phyloP scores from a whole-genome alignment of 2,329 filamentous ascomycete genomes.

The Pseudocercospora fijiensis region DNA sequence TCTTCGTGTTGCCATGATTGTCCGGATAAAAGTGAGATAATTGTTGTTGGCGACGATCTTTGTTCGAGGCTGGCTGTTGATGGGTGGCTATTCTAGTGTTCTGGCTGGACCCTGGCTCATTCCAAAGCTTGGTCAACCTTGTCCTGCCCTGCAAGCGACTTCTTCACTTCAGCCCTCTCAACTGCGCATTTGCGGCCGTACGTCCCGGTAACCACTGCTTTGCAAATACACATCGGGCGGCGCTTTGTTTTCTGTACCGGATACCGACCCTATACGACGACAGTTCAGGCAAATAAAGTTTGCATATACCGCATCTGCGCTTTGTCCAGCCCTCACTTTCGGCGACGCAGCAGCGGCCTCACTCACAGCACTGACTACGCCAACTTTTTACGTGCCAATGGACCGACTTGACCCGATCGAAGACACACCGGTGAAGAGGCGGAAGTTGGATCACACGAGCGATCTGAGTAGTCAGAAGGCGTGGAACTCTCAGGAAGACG shows the following conservation, averaged over 20 bases:
- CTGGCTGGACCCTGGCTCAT: not conserved
- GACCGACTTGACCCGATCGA: conserved; percentile 38
- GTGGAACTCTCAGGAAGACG: conserved; percentile 45
- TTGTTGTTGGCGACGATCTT: not conserved
- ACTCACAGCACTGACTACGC: conserved; percentile 5
- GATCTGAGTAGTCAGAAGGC: conserved; percentile 21
- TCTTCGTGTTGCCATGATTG: conserved; percentile 66
- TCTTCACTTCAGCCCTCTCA: not conserved
- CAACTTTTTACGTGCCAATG: conserved; percentile 22
- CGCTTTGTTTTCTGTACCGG: conserved; percentile 5
- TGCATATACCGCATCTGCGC: conserved; percentile 9
- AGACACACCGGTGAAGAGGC: conserved; percentile 38
- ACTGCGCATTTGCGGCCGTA: not conserved
- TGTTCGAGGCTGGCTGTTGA: not conserved
- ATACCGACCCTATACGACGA: not conserved
- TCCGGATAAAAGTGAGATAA: not conserved
- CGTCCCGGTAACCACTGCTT: not conserved
- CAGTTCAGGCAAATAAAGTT: not conserved
- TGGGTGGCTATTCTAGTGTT: not conserved
- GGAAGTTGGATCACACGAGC: conserved; percentile 30
- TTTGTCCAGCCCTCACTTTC: conserved; percentile 11
- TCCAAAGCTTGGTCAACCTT: conserved; percentile 1
- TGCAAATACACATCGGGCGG: not conserved
- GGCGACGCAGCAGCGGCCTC: conserved; percentile 8
- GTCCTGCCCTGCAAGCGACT: not conserved